These are phyloP conservation scores for Malania oleifera DNA, from an alignment of 164 flowering plant species.

Conservation along the genomic window DNA sequence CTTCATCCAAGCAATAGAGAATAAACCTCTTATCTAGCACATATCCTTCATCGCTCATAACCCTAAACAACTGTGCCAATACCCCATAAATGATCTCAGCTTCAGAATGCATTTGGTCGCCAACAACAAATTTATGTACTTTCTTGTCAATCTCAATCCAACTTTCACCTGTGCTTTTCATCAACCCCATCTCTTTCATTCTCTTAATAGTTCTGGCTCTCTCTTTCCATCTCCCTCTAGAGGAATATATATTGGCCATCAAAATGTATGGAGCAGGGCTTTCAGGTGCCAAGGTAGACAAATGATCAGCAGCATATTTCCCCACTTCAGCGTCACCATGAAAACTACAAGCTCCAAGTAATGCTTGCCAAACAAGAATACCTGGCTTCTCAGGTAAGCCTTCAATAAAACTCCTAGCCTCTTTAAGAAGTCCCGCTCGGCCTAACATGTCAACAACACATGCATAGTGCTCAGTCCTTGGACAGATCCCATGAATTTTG, in stretches of 20 bases:
- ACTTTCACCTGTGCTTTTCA: conserved; percentile 73
- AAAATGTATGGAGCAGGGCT: conserved; percentile 47
- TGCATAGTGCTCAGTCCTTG: conserved; percentile 81
- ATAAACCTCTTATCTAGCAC: conserved; percentile 42
- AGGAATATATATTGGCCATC: conserved; percentile 80
- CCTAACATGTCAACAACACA: conserved; percentile 87
- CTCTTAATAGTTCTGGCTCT: conserved; percentile 55
- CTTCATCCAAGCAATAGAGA: conserved; percentile 20
- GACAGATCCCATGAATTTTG: conserved; percentile 42
- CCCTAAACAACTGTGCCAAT: conserved; percentile 34
- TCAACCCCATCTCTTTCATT: conserved; percentile 69
- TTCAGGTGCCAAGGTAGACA: conserved; percentile 40
- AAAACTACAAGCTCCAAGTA: conserved; percentile 80
- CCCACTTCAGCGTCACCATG: conserved; percentile 63
- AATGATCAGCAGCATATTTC: conserved; percentile 61
- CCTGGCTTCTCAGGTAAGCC: conserved; percentile 46
- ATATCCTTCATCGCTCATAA: conserved; percentile 67
- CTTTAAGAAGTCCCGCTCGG: conserved; percentile 62
- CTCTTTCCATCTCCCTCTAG: conserved; percentile 60
- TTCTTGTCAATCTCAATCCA: conserved; percentile 76
- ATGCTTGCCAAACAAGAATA: conserved; percentile 68
- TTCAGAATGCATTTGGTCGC: conserved; percentile 56
- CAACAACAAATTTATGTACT: conserved; percentile 70
- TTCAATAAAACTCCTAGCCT: conserved; percentile 62
- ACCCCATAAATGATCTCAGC: conserved; percentile 37